phyloP scores from a whole-genome alignment of 2,329 filamentous ascomycete genomes.

The Trichoderma sp. region DNA sequence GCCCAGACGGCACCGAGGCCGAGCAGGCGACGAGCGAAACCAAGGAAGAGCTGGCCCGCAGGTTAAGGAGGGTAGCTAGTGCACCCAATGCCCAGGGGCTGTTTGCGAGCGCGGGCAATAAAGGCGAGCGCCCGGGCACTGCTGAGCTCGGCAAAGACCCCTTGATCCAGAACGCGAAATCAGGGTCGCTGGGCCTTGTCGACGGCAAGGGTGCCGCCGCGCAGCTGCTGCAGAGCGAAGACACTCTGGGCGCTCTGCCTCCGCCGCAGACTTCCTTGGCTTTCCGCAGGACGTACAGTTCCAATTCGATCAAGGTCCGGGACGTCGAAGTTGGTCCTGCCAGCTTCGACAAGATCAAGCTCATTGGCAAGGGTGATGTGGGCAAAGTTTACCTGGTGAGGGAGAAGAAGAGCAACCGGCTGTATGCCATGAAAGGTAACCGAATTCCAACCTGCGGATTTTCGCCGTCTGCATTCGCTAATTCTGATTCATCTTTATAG shows the following conservation, averaged over 20 bases:
- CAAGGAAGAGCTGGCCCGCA: conserved; percentile 92
- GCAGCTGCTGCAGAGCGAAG: conserved; percentile 49
- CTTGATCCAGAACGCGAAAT: conserved; percentile 55
- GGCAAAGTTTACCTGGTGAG: conserved; percentile 97
- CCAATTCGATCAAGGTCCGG: conserved; percentile 97
- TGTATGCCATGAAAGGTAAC: conserved; percentile 98
- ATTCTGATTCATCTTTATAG: conserved; percentile 49
- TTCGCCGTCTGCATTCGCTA: background rate
- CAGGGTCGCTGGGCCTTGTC: conserved; percentile 45
- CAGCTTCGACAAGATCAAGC: conserved; percentile 99
- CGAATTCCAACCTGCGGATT: conserved; percentile 32
- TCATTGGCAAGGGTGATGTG: conserved; percentile 98
- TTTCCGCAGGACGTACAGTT: conserved; percentile 95
- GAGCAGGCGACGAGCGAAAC: conserved; percentile 73
- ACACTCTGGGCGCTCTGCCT: conserved; percentile 63
- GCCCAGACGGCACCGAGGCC: conserved; percentile 64
- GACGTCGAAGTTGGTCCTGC: conserved; percentile 94
- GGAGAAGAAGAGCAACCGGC: conserved; percentile 92
- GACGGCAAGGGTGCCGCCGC: conserved; percentile 38
- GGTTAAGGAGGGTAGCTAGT: conserved; percentile 90
- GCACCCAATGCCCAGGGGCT: conserved; percentile 95
- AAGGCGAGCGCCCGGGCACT: conserved; percentile 72
- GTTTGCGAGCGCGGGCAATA: conserved; percentile 58
- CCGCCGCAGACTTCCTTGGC: conserved; percentile 68
- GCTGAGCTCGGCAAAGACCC: conserved; percentile 86